These are phyloP conservation scores for Fusarium pseudonygamai DNA, from an alignment of 2,329 filamentous ascomycete genomes.

Conservation along the genomic window DNA sequence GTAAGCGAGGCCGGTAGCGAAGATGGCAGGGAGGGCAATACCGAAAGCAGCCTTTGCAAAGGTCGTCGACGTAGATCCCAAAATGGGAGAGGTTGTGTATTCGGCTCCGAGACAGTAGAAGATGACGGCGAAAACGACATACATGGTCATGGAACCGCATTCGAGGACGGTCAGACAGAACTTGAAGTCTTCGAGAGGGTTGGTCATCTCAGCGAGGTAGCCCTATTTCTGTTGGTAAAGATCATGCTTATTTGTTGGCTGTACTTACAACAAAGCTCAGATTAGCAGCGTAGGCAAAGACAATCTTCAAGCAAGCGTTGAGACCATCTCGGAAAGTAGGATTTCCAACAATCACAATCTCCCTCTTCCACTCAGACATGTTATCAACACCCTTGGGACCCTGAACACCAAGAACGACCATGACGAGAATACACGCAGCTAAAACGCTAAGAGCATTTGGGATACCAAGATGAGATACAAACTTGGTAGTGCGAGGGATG, in stretches of 20 bases:
- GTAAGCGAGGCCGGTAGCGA: slow-evolving; percentile 37
- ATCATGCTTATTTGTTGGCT: rapidly evolving
- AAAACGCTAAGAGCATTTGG: slow-evolving; percentile 32
- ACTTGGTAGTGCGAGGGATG: slow-evolving; percentile 28
- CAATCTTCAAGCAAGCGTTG: slow-evolving; percentile 37
- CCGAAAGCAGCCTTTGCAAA: slow-evolving; percentile 40
- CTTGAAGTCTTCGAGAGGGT: slow-evolving; percentile 37
- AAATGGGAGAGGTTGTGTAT: slow-evolving; percentile 33
- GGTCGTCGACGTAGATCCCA: slow-evolving; percentile 31
- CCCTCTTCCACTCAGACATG: slow-evolving; percentile 29
- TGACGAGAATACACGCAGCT: slow-evolving; percentile 26
- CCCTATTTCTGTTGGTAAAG: no score
- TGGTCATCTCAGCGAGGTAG: slow-evolving; percentile 39
- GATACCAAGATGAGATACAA: slow-evolving; percentile 18
- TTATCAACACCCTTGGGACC: slow-evolving; percentile 1
- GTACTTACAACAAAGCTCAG: slow-evolving; percentile 36
- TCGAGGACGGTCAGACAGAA: slow-evolving; percentile 34
- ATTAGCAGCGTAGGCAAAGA: slow-evolving; percentile 42
- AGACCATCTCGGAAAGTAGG: slow-evolving; percentile 37
- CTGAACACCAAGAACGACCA: slow-evolving; percentile 27
- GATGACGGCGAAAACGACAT: slow-evolving; percentile 35
- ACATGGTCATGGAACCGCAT: slow-evolving; percentile 33
- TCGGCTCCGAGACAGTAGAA: slow-evolving; percentile 40
- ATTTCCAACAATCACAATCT: slow-evolving; percentile 34
- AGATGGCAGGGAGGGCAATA: slow-evolving; percentile 34